phyloP scores from a whole-genome alignment of 345 rosid species.

The Streptanthus diversifolius region DNA sequence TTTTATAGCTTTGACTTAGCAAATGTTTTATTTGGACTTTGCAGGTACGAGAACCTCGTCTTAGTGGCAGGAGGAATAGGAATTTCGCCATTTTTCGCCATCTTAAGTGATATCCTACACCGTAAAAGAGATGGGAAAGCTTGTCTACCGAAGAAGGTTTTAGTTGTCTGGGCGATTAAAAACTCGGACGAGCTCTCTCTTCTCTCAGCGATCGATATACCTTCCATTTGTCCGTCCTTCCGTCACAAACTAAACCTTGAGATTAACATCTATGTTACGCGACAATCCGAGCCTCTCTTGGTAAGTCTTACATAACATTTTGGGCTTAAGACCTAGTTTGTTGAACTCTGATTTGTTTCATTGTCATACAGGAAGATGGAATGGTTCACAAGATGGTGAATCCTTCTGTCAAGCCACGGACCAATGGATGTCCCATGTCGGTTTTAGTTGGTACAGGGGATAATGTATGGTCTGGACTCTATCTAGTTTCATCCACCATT shows the following conservation, averaged over 20 bases:
- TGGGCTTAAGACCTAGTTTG: background rate
- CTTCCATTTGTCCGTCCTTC: constrained; percentile 56
- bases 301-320: constrained; percentile 36
- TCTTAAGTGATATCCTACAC: constrained; percentile 73
- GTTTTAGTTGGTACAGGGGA: constrained; percentile 77
- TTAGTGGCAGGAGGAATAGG: constrained; percentile 96
- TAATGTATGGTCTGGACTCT: constrained; percentile 68
- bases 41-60: constrained; percentile 76
- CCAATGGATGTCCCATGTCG: constrained; percentile 55
- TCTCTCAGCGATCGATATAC: constrained; percentile 54
- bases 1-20: background rate
- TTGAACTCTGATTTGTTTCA: background rate
- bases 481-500: constrained; percentile 48
- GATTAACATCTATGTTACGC: constrained; percentile 58
- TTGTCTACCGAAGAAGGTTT: constrained; percentile 61
- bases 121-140: constrained; percentile 57
- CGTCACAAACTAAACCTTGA: constrained; percentile 54
- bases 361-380: constrained; percentile 73
- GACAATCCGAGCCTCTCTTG: constrained; percentile 66
- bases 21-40: background rate
- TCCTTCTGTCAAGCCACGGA: constrained; percentile 35
- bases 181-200: constrained; percentile 74
- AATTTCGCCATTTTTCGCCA: constrained; percentile 82
- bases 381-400: constrained; percentile 15
- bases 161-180: constrained; percentile 82